Evolutionary conservation across 106 monocot genomes (phyloP).

Genomic region (Dendrobium officinale): DNA sequence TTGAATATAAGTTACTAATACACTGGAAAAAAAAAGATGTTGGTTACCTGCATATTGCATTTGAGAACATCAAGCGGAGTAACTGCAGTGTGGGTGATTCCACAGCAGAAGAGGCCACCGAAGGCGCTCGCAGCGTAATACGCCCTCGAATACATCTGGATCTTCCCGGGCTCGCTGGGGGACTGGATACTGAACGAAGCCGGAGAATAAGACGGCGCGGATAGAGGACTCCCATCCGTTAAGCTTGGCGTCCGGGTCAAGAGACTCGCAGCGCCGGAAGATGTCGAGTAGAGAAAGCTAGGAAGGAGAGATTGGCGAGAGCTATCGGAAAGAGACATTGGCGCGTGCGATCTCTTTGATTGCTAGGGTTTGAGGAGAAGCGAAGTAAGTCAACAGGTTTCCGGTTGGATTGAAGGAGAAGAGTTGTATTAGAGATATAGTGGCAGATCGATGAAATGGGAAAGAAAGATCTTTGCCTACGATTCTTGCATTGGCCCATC

Average conservation of each 20-base stretch:
- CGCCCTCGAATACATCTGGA: constrained; percentile 48
- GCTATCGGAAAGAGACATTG: constrained; percentile 9
- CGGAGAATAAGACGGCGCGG: not conserved
- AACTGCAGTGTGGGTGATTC: constrained; percentile 52
- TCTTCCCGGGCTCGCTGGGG: constrained; percentile 42
- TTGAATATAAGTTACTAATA: no score
- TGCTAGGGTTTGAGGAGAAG: not conserved
- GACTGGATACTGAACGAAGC: constrained; percentile 20
- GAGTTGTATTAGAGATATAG: not conserved
- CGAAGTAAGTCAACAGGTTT: not conserved
- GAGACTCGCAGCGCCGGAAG: constrained; percentile 12
- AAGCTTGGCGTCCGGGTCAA: not conserved
- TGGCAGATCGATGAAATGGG: not conserved
- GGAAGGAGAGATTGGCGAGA: constrained; percentile 33
- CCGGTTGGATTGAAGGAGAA: not conserved
- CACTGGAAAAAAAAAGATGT: no score
- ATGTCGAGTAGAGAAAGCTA: constrained; percentile 40
- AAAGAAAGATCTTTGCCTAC: not conserved
- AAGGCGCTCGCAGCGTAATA: constrained; percentile 54
- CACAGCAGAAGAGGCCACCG: constrained; percentile 52
- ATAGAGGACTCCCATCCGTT: not conserved
- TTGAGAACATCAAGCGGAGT: constrained; percentile 68
- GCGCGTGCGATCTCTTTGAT: not conserved
- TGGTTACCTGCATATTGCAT: constrained; percentile 61
- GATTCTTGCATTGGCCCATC: not conserved